Base-by-base conservation (phyloP, 1,139 yeast species). In the Cylindricascospora bacillispora region DNA sequence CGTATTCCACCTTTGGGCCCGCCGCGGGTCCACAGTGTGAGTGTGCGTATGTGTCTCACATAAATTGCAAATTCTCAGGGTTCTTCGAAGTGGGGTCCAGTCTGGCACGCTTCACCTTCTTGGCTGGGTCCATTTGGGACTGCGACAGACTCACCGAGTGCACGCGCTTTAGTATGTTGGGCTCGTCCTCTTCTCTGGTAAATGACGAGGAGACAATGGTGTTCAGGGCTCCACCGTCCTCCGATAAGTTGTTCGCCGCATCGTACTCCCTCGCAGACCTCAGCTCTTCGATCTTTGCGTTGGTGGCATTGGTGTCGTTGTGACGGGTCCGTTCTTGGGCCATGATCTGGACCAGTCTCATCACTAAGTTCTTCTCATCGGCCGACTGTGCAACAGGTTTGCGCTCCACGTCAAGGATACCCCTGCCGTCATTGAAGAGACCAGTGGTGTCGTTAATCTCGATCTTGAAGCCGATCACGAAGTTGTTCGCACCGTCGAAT, bases 391-490 rank as follows among this genome's bases (percentile, higher is more conserved):
- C 25, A 9, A 36, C 29, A 6, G 41, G 30, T 12, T 13, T 21
- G 15, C 45, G 36, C 19, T 38, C 39, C n/a, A 35, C 31, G 13
- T 33, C 33, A 15, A 37, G 25, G 6, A 35, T 27, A 11, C 41
- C 40, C 13, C 35, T 47, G 15, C 62, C 63, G 22, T 51, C 52
- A 28, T 59, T 66, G 52, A 65, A 74, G 13, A 74, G 49, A 1
- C 82, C 83, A 0, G 78, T 72, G 2, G 65, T 51, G 40, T 75
- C 82, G 25, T 60, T 59, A 13, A 75, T 56, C 11, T 57, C 48
- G 3, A 76, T 68, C 26, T 51, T 56, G 45, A 69, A 78, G 3
- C 73, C 69, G 43, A 78, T 57, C 34, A 55, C 62, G 31, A 71
- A 71, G 11, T 62, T 54, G 10, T 67, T 60, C 5, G 57, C 56